A percentile compares a stretch with the other conserved stretches of the same genome.
Evolutionary conservation across 75 land plant species (phyloP).

Genomic region (Cunninghamia lanceolata): DNA sequence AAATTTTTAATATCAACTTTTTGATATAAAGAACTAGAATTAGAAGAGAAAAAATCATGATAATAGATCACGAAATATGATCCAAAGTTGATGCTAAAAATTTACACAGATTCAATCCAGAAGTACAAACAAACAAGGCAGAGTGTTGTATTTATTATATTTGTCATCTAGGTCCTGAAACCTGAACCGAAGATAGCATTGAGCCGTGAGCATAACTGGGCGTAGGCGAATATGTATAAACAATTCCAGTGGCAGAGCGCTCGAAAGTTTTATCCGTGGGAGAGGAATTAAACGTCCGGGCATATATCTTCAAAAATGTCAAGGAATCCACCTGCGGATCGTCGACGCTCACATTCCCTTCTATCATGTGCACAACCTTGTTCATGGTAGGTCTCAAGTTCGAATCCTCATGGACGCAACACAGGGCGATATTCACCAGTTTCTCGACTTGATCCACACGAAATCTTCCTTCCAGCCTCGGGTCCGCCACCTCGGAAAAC

Average conservation of each 20-base stretch:
- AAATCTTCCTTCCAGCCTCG: constrained; percentile 35
- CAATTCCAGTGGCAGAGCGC: no score
- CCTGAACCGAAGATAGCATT: neutral
- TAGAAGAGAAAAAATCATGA: no score
- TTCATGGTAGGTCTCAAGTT: constrained; percentile 54
- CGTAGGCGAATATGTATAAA: neutral
- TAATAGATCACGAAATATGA: no score
- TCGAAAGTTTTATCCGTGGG: constrained; percentile 5
- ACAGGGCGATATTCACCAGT: constrained; percentile 55
- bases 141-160: no score
- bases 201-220: neutral
- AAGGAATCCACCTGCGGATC: constrained; percentile 40
- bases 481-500: constrained; percentile 41
- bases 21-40: no score
- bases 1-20: no score
- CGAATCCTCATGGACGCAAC: constrained; percentile 69
- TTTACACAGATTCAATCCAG: no score
- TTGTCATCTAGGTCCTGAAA: constrained; percentile 12
- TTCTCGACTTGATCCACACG: constrained; percentile 38
- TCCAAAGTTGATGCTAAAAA: no score
- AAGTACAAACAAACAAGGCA: no score
- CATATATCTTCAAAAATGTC: constrained; percentile 39
- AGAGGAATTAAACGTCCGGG: constrained; percentile 15
- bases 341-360: constrained; percentile 35
- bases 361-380: constrained; percentile 56